Conservation (phyloP, 495 filamentous ascomycete species). For the Cairneyella variabilis region DNA sequence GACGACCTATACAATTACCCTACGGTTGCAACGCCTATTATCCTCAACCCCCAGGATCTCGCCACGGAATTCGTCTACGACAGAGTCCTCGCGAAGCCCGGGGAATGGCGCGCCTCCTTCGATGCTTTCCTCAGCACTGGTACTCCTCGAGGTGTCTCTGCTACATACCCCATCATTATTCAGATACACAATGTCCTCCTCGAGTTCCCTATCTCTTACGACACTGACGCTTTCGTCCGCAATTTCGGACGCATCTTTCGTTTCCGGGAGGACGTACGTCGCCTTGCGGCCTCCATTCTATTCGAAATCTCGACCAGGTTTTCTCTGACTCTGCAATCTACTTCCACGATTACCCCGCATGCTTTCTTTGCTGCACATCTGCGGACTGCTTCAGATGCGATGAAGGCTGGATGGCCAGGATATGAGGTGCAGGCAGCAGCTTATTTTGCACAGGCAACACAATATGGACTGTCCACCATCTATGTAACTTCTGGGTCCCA, state of each 20-base stretch:
- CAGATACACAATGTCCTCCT: not conserved
- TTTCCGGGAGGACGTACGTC: not conserved
- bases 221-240: not conserved
- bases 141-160: not conserved
- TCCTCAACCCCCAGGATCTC: not conserved
- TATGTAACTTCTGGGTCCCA: constrained; percentile 11
- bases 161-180: not conserved
- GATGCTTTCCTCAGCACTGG: not conserved
- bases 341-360: not conserved
- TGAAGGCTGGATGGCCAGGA: not conserved
- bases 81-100: not conserved
- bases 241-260: not conserved
- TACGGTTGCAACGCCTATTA: not conserved
- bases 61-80: not conserved
- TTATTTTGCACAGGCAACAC: constrained; percentile 7
- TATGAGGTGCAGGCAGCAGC: not conserved
- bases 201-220: not conserved
- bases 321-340: not conserved
- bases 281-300: not conserved
- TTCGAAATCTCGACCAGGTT: too few relatives aligned
- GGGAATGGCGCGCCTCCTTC: not conserved
- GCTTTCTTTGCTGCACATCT: constrained; percentile 23
- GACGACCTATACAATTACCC: too few relatives aligned
- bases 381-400: constrained; percentile 15
- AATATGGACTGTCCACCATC: not conserved